These are phyloP conservation scores for Metroxylon sagu DNA, from an alignment of 176 grass and related monocot genomes.

Conservation along the genomic window DNA sequence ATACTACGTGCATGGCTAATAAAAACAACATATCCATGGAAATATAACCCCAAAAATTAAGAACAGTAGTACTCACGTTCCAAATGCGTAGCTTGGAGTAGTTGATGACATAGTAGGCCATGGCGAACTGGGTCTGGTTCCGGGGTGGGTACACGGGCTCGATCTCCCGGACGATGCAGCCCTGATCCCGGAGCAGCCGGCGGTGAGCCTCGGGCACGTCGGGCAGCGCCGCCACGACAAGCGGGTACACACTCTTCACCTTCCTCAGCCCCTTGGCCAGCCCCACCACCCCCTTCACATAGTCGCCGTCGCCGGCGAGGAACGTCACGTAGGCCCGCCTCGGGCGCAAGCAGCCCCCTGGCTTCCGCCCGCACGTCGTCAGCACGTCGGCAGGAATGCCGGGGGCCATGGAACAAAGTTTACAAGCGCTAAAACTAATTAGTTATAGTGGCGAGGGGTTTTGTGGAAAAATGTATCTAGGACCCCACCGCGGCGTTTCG, in stretches of 20 bases:
- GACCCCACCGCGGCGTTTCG: no score
- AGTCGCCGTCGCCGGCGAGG: constrained; percentile 2
- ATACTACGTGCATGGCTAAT: no score
- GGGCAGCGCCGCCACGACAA: constrained; percentile 1
- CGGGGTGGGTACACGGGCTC: constrained; percentile 6
- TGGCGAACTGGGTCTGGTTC: constrained; percentile 1
- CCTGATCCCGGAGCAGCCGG: not conserved
- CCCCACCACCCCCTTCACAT: constrained; percentile 2
- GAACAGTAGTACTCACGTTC: not conserved
- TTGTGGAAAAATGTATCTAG: no score
- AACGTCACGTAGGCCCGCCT: not conserved
- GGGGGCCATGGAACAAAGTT: no score
- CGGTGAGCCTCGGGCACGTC: constrained; percentile 1
- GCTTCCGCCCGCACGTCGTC: no score
- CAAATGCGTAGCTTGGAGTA: constrained; percentile 14
- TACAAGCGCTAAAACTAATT: no score
- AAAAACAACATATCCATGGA: no score
- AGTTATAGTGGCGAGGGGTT: no score
- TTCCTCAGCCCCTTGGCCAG: constrained; percentile 3
- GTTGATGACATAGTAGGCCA: constrained; percentile 11
- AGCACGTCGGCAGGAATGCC: no score
- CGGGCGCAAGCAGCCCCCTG: no score
- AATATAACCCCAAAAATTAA: no score
- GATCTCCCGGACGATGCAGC: constrained; percentile 11
- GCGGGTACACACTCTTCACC: not conserved